Evolutionary conservation across 345 rosid genomes (phyloP), one percentile per base, ranked within the genome.

Genomic region (Populus ilicifolia): DNA sequence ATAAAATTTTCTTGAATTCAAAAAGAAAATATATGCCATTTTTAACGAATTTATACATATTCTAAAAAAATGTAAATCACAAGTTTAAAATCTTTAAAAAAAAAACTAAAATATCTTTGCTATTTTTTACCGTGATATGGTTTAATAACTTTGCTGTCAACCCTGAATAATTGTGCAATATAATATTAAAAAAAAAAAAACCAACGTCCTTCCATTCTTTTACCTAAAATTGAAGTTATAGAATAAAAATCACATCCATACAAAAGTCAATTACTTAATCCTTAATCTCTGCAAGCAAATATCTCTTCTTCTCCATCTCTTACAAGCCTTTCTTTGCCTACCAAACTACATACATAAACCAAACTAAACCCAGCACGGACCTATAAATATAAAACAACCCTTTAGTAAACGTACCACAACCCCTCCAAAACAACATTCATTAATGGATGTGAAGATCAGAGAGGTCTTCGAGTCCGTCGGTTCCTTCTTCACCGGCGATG

Each of bases 401-500:
- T 23, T 59, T n/a, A 59, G n/a, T 12, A 59, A 59, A 59, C 14
- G 12, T 5, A 23, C 64, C 4, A 11, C 35, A 29, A 3, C 39
- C 9, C 11, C 63, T 20, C 20, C 33, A 38, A 25, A 5, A 23
- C 25, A 44, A 12, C 20, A 67, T 23, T 21, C 29, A 27, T 27
- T 35, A 78, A 81, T 81, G 79, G 82, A 82, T 14, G 77, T 77
- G 43, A 82, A 78, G 50, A 75, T 82, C 41, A 41, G 72, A 21
- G 67, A 52, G 41, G 80, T 79, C 63, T 75, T 83, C 71, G 78
- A 79, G 20, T 83, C 85, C 21, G 75, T 83, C 50, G 65, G 77
- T 36, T 44, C 77, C 50, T 89, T 91, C 90, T 90, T 93, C 90
- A 75, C 88, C 77, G 87, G 88, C 59, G 85, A 86, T 71, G 94